Evolutionary conservation across 495 filamentous ascomycete species (phyloP).

Genomic region (Paragyromitra xinjiangensis): DNA sequence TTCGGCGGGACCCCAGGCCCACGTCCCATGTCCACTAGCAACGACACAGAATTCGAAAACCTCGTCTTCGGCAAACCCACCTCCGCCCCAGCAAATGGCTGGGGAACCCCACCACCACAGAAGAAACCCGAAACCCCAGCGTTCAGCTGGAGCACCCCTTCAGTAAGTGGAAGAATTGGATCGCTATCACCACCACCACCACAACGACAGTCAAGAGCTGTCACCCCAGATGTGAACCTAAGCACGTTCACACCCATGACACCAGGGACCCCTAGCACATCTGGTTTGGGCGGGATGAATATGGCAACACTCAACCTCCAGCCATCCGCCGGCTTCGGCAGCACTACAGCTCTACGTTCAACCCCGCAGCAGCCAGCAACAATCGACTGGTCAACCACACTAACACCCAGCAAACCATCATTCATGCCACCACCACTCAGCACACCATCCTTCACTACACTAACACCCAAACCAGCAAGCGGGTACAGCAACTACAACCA

Average conservation of each 20-base stretch:
- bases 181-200: not conserved
- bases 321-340: conserved; percentile 39
- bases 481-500: not conserved
- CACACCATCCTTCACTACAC: no score
- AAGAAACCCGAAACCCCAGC: conserved; percentile 58
- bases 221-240: not conserved
- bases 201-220: not conserved
- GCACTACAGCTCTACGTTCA: conserved; percentile 41
- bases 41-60: conserved; percentile 79
- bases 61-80: conserved; percentile 76
- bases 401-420: not conserved
- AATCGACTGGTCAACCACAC: conserved; percentile 49
- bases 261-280: not conserved
- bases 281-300: not conserved
- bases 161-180: no score
- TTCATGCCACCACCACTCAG: no score
- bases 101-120: conserved; percentile 23
- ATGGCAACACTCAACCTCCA: conserved; percentile 29
- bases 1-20: conserved; percentile 64
- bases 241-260: conserved; percentile 62
- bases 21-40: conserved; percentile 55
- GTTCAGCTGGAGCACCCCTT: conserved; percentile 70
- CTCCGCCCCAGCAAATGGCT: conserved; percentile 30
- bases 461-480: conserved; percentile 17
- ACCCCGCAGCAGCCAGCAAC: not conserved